Percentiles rank a stretch among this genome's conserved stretches.
These are phyloP conservation scores for Pseudocercospora fijiensis DNA, from an alignment of 2,329 filamentous ascomycete genomes.

Conservation along the genomic window DNA sequence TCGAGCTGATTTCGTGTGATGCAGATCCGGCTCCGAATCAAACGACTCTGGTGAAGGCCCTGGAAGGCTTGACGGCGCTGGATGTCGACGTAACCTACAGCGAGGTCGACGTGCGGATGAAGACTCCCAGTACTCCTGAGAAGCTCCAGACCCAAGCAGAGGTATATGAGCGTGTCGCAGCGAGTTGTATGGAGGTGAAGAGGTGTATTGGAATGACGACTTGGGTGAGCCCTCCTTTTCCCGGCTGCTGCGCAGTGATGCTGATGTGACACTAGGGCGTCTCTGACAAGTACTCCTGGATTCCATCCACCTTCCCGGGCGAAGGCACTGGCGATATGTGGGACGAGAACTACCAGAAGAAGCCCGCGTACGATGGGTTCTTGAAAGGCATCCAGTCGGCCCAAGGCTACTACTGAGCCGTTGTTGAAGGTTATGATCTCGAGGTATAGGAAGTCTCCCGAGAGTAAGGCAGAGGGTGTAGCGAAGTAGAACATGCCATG, in stretches of 20 bases:
- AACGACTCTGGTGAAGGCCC: constrained; percentile 48
- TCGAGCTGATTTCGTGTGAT: too few relatives aligned
- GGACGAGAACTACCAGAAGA: constrained; percentile 45
- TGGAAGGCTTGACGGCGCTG: constrained; percentile 53
- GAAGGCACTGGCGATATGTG: constrained; percentile 44
- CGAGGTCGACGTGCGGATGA: constrained; percentile 63
- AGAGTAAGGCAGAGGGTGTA: neutral
- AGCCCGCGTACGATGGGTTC: constrained; percentile 42
- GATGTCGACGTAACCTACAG: constrained; percentile 62
- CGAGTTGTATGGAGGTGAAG: constrained; percentile 55
- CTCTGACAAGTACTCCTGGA: constrained; percentile 47
- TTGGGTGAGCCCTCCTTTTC: constrained; percentile 35
- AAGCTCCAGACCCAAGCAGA: constrained; percentile 48
- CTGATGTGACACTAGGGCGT: constrained; percentile 37
- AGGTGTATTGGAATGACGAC: constrained; percentile 65
- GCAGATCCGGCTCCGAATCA: constrained; percentile 36
- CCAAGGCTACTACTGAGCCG: neutral
- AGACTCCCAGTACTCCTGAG: constrained; percentile 31
- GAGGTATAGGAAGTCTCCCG: neutral
- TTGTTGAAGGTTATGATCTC: neutral
- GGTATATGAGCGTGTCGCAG: constrained; percentile 57
- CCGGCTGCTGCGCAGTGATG: neutral
- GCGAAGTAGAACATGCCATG: too few relatives aligned
- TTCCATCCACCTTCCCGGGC: constrained; percentile 38
- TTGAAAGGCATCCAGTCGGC: constrained; percentile 13